Evolutionary conservation across 2,329 filamentous ascomycete genomes (phyloP), one percentile per base, ranked within the genome.

Genomic region (Sporothrix dimorphospora): DNA sequence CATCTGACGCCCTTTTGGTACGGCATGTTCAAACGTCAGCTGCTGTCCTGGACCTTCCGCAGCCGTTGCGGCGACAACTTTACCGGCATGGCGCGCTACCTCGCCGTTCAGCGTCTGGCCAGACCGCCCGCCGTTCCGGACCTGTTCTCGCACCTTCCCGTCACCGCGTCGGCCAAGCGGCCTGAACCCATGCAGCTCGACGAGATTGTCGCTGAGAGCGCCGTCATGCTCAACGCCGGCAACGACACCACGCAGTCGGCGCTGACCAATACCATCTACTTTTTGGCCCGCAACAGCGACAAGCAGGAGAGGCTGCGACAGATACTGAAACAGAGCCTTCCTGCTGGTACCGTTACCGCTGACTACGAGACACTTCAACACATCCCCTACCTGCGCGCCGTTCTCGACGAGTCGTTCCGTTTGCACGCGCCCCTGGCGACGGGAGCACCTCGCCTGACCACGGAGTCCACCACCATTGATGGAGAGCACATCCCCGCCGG

Each of bases 231-330:
- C 12, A 57, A 57, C 53, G 53, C 53, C 27, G 53, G 53, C 53
- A 57, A 57, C 53, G 53, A 57, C 53, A 57, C 53, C 27, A 57
- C 53, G 5, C 53, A 57, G 53, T 57, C 53, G 27, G 53, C 53
- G 11, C 53, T 57, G 24, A 57, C 53, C 53, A 57, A 57, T 27
- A 57, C 53, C 1, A 27, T 57, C 53, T 57, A 57, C 53, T 57
- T n/a, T 34, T 8, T 57, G 53, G 53, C 53, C 27, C 27, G 24
- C 27, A 34, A 34, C 27, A 27, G 16, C 11, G 53, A 57, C 53
- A 57, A 57, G 12, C 53, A 57, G 53, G 53, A n/a, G 27, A 57
- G n/a, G 27, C 27, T 57, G 14, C 24, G 53, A 1, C 51, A 24
- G 51, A 53, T 27, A 7, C 11, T 53, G 5, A 53, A 53, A 4